Conservation (phyloP, 306 rosid species). For the Inga laurina region DNA sequence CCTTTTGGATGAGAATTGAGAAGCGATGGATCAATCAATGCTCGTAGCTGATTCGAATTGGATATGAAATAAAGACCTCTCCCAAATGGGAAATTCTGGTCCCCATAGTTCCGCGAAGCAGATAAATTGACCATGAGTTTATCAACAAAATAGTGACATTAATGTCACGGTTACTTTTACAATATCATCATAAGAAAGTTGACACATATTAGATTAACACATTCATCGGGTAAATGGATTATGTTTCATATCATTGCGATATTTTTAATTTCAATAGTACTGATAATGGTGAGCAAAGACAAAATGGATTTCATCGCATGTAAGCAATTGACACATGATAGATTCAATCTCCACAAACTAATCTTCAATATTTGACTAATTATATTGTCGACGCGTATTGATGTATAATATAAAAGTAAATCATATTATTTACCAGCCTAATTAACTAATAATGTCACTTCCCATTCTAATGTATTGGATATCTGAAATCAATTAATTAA, state of each 20-base stretch:
- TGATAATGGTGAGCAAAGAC: background rate
- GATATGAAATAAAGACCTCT: too few species aligned
- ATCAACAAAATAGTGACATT: background rate
- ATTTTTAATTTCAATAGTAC: too few species aligned
- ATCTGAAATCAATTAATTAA: background rate
- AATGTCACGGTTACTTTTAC: background rate
- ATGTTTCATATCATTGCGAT: background rate
- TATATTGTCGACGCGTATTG: background rate
- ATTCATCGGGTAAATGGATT: background rate
- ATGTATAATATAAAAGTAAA: background rate
- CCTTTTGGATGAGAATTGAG: background rate
- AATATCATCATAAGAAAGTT: background rate
- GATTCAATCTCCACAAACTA: background rate
- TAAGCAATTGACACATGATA: background rate
- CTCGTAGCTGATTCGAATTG: too few species aligned
- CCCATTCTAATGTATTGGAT: background rate
- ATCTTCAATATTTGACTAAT: background rate
- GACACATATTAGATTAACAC: background rate
- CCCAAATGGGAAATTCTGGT: too few species aligned
- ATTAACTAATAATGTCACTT: background rate
- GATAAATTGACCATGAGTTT: background rate
- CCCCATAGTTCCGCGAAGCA: background rate
- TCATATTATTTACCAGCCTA: background rate
- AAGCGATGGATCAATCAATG: background rate
- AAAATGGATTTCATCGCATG: background rate